Conservation (phyloP, 148 eudicot species). For the Fallopia convolvulus region DNA sequence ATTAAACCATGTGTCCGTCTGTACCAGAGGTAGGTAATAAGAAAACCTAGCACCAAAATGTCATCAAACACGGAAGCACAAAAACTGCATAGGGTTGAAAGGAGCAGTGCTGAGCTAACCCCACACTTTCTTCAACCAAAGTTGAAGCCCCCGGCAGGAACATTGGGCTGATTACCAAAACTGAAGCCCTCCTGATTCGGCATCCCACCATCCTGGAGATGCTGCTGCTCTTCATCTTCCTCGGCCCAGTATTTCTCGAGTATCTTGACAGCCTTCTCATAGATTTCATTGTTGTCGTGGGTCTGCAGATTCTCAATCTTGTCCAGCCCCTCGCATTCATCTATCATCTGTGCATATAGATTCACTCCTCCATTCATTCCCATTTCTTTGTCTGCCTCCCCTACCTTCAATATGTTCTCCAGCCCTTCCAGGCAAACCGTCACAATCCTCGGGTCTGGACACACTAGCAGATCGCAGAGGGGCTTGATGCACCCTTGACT, state of each 20-base stretch:
- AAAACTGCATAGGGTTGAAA: slow-evolving; percentile 4
- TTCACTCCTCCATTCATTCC: slow-evolving; percentile 56
- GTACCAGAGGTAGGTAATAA: neutral
- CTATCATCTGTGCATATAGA: slow-evolving; percentile 58
- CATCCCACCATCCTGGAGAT: slow-evolving; percentile 27
- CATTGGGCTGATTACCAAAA: slow-evolving; percentile 43
- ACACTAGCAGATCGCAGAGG: slow-evolving; percentile 66
- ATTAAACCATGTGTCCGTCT: slow-evolving; percentile 2
- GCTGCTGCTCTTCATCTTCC: slow-evolving; percentile 47
- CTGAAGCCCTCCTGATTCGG: slow-evolving; percentile 39
- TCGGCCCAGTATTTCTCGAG: slow-evolving; percentile 75
- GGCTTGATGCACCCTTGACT: slow-evolving; percentile 76
- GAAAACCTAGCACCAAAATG: slow-evolving; percentile 1
- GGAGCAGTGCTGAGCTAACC: neutral
- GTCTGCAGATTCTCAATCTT: slow-evolving; percentile 70
- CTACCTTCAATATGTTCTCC: slow-evolving; percentile 75
- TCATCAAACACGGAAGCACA: slow-evolving; percentile 1
- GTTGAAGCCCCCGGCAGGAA: slow-evolving; percentile 54
- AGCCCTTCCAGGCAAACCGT: slow-evolving; percentile 86
- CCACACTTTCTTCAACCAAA: slow-evolving; percentile 26
- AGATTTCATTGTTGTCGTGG: slow-evolving; percentile 71
- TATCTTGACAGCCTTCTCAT: slow-evolving; percentile 74
- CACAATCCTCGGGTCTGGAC: slow-evolving; percentile 76
- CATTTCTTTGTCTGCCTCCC: slow-evolving; percentile 63
- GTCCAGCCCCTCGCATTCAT: slow-evolving; percentile 72